phyloP scores from a whole-genome alignment of 768 basidiomycete species.

The Leccinum uliginosum region DNA sequence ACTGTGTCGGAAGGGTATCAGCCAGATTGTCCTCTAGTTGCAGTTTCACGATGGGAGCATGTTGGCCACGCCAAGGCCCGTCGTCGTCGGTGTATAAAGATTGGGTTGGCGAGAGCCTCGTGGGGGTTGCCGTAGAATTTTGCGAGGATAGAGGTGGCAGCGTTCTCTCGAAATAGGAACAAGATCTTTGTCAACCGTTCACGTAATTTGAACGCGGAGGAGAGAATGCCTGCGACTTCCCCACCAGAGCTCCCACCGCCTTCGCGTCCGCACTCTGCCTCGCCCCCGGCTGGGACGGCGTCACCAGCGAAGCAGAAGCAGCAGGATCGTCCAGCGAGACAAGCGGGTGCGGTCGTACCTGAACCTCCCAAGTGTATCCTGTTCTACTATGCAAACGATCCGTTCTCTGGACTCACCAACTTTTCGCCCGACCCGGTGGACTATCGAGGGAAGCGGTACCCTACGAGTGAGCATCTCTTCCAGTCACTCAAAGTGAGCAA shows the following conservation, averaged over 20 bases:
- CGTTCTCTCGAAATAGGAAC: conserved; percentile 51
- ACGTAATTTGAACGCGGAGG: conserved; percentile 48
- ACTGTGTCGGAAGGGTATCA: conserved; percentile 45
- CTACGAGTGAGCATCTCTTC: conserved; percentile 46
- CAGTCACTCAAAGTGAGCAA: conserved; percentile 40
- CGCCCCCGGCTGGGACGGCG: conserved; percentile 9
- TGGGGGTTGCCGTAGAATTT: conserved; percentile 37
- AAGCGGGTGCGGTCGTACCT: not conserved
- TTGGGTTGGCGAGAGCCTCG: conserved; percentile 34
- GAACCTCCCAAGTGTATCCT: conserved; percentile 27
- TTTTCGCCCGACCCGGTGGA: conserved; percentile 40
- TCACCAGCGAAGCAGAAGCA: conserved; percentile 9
- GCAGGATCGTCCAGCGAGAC: not conserved
- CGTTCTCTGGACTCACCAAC: conserved; percentile 40
- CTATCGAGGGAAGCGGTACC: conserved; percentile 37
- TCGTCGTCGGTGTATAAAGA: conserved; percentile 31
- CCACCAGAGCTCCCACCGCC: conserved; percentile 3
- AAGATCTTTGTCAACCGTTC: conserved; percentile 47
- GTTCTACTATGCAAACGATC: conserved; percentile 30
- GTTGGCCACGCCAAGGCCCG: conserved; percentile 29
- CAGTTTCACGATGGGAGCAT: conserved; percentile 36
- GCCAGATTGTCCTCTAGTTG: conserved; percentile 38
- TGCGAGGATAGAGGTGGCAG: conserved; percentile 50
- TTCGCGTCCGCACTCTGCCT: conserved; percentile 21
- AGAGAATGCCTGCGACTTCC: conserved; percentile 39